Evolutionary conservation across 495 filamentous ascomycete genomes (phyloP), one percentile per base, ranked within the genome.

Genomic region (Paragyromitra xinjiangensis): DNA sequence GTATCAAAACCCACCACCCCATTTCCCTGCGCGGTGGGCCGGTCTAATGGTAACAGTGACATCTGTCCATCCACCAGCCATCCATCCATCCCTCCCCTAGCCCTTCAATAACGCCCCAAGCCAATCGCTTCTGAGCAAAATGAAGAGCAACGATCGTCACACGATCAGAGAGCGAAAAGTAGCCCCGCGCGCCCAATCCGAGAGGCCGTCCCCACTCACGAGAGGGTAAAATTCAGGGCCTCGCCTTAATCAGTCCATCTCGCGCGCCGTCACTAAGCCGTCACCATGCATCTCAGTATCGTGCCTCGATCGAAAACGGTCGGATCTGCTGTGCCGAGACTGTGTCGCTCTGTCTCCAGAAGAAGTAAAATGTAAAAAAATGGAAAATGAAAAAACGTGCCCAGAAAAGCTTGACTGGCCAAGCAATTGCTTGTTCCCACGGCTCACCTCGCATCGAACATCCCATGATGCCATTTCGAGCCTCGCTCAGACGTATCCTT

Each of bases 351-450:
- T 26, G 7, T 45, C 58, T 44, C 24, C 48, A 34, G 29, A 34
- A 34, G 29, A 34, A 34, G 29, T 34, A 34, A 34, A 34, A 34
- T 34, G 29, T 34, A 34, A 3, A 34, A 34, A 34, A 34, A 34
- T 34, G 29, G 3, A 34, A 34, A 34, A 34, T 34, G 6, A n/a
- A 26, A 55, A 56, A 56, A 56, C 53, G 53, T 56, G 67, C 9
- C 40, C 44, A 73, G 34, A 37, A 51, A 77, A 77, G 74, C 74
- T 77, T 77, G 74, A 77, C 70, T 71, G 53, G 74, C 74, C 74
- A 77, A 77, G 74, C 61, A 65, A 68, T 65, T 48, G 24, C 68
- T 61, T 61, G 56, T 61, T 61, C 56, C 56, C 56, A 59, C 26
- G 56, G 56, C n/a, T 39, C n/a, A 19, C 24, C 69, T 50, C 69